phyloP scores from a whole-genome alignment of 2,329 filamentous ascomycete genomes.

The Aspergillus uvarum region DNA sequence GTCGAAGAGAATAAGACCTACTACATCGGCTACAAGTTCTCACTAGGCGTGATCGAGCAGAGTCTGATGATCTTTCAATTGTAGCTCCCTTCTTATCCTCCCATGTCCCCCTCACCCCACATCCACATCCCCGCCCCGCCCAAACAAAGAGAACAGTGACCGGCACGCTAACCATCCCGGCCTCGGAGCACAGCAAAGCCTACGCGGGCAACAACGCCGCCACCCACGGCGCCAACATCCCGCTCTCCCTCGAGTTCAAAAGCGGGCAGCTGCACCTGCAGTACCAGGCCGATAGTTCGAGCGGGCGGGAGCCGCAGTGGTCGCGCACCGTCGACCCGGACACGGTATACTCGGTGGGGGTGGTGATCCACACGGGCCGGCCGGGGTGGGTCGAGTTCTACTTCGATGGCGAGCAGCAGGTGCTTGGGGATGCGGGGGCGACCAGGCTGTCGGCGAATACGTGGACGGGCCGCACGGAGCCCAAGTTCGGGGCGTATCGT shows the following conservation, averaged over 20 bases:
- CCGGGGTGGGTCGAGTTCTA: conserved; percentile 16
- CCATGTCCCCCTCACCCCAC: not conserved
- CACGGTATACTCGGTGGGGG: conserved; percentile 7
- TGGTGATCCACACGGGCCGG: conserved; percentile 13
- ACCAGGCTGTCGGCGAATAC: conserved; percentile 11
- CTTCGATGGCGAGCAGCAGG: conserved; percentile 15
- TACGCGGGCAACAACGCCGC: conserved; percentile 9
- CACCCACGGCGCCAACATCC: conserved; percentile 13
- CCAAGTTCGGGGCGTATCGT: conserved; percentile 21
- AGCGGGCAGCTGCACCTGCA: conserved; percentile 11
- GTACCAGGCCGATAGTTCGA: conserved; percentile 9
- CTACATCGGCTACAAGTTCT: conserved; percentile 17
- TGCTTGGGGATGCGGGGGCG: not conserved
- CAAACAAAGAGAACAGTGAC: too few species aligned
- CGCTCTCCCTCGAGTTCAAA: conserved; percentile 14
- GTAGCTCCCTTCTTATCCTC: conserved; percentile 1
- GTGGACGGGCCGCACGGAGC: conserved; percentile 14
- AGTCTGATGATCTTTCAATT: conserved; percentile 17
- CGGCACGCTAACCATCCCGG: too few species aligned
- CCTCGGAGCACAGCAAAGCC: conserved; percentile 3
- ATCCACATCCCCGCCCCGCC: too few species aligned
- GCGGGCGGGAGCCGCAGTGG: conserved; percentile 12
- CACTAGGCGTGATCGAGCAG: conserved; percentile 10
- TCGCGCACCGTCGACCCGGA: conserved; percentile 1
- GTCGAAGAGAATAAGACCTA: conserved; percentile 14